Evolutionary conservation across 2,329 filamentous ascomycete species (phyloP).

Genomic region (Pseudocercospora pini-densiflorae): DNA sequence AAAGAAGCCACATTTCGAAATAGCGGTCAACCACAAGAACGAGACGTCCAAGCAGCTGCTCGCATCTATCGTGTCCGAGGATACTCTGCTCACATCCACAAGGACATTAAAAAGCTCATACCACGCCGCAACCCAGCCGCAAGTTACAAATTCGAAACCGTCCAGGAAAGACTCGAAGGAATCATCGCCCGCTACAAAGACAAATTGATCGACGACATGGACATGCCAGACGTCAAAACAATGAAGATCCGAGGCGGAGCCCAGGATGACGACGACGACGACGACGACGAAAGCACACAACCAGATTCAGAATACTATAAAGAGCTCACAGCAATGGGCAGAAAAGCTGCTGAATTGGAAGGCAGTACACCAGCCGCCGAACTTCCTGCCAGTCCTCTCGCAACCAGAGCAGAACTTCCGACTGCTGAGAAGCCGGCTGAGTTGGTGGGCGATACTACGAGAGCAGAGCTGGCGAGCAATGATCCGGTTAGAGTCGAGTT

Average conservation of each 20-base stretch:
- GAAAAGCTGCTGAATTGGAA: constrained; percentile 8
- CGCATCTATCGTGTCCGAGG: constrained; percentile 28
- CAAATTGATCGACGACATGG: constrained; percentile 28
- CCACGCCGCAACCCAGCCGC: constrained; percentile 26
- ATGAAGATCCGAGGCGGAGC: not conserved
- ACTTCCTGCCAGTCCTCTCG: constrained; percentile 1
- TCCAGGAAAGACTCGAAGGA: constrained; percentile 25
- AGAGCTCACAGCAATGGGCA: not conserved
- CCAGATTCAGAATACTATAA: not conserved
- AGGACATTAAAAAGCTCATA: constrained; percentile 27
- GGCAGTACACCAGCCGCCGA: constrained; percentile 3
- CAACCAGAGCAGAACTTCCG: not conserved
- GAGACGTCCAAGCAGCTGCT: constrained; percentile 29
- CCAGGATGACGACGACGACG: not conserved
- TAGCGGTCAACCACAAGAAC: constrained; percentile 26
- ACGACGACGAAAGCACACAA: not conserved
- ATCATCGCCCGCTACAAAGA: constrained; percentile 30
- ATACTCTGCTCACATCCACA: constrained; percentile 28
- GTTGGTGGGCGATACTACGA: not conserved
- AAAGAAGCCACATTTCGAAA: constrained; percentile 29
- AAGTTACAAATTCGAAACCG: constrained; percentile 26
- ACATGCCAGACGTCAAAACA: constrained; percentile 17
- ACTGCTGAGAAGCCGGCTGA: constrained; percentile 6
- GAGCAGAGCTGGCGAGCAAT: not conserved
- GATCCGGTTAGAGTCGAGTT: not conserved